These are phyloP conservation scores for Isatis lusitanica DNA, from an alignment of 441 rosid species.

Conservation along the genomic window DNA sequence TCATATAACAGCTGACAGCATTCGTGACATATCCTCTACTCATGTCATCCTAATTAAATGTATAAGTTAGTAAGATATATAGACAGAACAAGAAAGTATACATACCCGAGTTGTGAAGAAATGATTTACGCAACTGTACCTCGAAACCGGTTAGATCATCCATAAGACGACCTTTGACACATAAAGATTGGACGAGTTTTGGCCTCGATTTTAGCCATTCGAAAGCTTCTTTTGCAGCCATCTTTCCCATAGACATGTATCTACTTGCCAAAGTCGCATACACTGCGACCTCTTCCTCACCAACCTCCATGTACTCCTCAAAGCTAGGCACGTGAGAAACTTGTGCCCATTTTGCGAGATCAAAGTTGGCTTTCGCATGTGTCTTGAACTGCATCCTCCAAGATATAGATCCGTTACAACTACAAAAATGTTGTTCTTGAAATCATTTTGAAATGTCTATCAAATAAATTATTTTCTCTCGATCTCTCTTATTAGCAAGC, in stretches of 20 bases:
- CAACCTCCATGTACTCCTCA: conserved; percentile 19
- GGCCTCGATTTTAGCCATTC: conserved; percentile 24
- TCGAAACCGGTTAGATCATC: conserved; percentile 12
- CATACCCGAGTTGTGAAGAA: not conserved
- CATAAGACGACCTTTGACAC: not conserved
- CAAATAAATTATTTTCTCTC: too few species aligned
- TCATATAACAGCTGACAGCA: not conserved
- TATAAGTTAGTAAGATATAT: too few species aligned
- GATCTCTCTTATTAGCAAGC: too few species aligned
- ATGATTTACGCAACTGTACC: not conserved
- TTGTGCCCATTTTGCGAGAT: not conserved
- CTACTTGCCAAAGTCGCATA: not conserved
- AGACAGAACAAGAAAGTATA: not conserved
- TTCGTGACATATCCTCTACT: not conserved
- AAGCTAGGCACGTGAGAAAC: conserved; percentile 9
- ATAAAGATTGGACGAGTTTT: not conserved
- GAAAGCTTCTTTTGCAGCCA: not conserved
- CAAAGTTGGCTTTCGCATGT: not conserved
- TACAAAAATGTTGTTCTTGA: not conserved
- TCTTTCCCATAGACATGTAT: not conserved
- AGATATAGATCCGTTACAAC: not conserved
- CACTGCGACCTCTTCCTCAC: not conserved
- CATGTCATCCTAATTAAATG: not conserved
- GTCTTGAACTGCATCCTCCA: not conserved
- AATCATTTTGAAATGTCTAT: too few species aligned